phyloP scores from a whole-genome alignment of 345 rosid genomes.

The Geranium brycei region DNA sequence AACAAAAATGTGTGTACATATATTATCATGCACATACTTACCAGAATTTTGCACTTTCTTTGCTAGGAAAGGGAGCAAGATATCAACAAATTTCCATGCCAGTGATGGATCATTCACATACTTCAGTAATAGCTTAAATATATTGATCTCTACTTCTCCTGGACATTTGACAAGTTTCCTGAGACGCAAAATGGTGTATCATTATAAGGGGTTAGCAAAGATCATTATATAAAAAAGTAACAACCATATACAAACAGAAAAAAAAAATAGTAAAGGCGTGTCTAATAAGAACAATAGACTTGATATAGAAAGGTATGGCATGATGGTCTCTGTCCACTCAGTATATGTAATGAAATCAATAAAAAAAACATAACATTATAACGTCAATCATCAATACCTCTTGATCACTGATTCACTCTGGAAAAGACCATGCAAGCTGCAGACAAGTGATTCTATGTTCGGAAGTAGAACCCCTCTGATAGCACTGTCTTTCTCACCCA shows the following conservation, averaged over 20 bases:
- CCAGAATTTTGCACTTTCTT: constrained; percentile 46
- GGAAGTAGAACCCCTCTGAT: constrained; percentile 34
- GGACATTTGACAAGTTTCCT: constrained; percentile 63
- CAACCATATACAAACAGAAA: neutral
- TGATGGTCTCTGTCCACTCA: too few species aligned
- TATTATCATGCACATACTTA: constrained; percentile 13
- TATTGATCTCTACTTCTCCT: constrained; percentile 43
- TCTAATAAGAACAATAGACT: neutral
- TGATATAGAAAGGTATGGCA: too few species aligned
- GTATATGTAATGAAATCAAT: neutral
- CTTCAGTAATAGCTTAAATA: constrained; percentile 55
- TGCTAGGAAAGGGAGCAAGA: constrained; percentile 53
- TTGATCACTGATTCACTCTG: constrained; percentile 34
- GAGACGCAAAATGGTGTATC: constrained; percentile 9
- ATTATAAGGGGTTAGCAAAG: neutral
- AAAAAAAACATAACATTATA: neutral
- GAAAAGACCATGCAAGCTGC: constrained; percentile 58
- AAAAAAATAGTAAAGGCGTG: too few species aligned
- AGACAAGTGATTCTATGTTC: constrained; percentile 44
- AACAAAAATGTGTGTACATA: neutral
- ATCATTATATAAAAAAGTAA: neutral
- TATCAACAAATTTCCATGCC: constrained; percentile 50
- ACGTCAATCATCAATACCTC: constrained; percentile 36
- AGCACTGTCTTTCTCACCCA: constrained; percentile 33
- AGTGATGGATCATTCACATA: constrained; percentile 35